Percentiles rank a stretch among this genome's conserved stretches.
Evolutionary conservation across 179 eudicot species (phyloP).

Genomic region (Camellia oleifera): DNA sequence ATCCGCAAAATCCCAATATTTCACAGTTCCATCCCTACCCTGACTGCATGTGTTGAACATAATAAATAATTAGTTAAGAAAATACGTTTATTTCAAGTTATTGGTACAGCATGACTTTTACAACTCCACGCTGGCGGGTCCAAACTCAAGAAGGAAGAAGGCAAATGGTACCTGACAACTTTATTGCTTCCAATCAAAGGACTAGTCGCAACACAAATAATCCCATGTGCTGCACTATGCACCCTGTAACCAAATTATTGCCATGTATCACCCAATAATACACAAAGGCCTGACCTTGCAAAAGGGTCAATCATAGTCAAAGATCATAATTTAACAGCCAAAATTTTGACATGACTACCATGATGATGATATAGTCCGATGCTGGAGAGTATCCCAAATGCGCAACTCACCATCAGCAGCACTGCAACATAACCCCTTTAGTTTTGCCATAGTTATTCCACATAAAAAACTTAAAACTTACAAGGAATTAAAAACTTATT

Average conservation of each 20-base stretch:
- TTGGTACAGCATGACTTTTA: neutral
- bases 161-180: constrained; percentile 50
- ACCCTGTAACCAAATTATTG: constrained; percentile 42
- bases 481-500: constrained; percentile 3
- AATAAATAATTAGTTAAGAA: neutral
- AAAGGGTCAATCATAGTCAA: constrained; percentile 5
- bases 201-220: constrained; percentile 55
- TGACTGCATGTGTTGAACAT: constrained; percentile 47
- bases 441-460: neutral
- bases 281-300: neutral
- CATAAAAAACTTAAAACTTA: constrained; percentile 3
- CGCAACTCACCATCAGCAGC: constrained; percentile 88
- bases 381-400: constrained; percentile 77
- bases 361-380: constrained; percentile 66
- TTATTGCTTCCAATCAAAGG: constrained; percentile 54
- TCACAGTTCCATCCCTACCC: constrained; percentile 87
- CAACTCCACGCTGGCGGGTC: neutral
- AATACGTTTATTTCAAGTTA: neutral
- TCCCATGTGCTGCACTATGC: constrained; percentile 82
- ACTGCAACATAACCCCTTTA: constrained; percentile 35
- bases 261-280: neutral
- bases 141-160: neutral
- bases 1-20: constrained; percentile 76
- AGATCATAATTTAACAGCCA: neutral
- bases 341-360: constrained; percentile 40